Evolutionary conservation across 768 basidiomycete species (phyloP).

Genomic region (Boletus vinaceobasis): DNA sequence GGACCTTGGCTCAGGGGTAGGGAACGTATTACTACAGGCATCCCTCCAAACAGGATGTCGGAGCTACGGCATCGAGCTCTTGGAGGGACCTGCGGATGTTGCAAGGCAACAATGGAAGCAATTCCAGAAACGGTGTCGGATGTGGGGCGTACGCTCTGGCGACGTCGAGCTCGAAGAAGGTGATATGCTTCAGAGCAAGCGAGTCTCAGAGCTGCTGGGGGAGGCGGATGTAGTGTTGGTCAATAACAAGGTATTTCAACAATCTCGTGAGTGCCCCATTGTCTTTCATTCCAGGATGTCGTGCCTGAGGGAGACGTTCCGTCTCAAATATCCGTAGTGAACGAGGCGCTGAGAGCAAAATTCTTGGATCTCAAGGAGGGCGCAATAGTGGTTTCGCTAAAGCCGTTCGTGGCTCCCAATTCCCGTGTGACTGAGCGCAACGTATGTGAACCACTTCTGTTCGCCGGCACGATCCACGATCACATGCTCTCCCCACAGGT

Average conservation of each 20-base stretch:
- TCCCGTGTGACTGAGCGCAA: constrained; percentile 84
- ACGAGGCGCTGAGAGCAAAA: constrained; percentile 80
- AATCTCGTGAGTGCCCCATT: constrained; percentile 53
- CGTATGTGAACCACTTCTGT: constrained; percentile 38
- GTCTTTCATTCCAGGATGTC: not conserved
- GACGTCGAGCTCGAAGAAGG: constrained; percentile 79
- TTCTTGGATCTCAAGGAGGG: constrained; percentile 95
- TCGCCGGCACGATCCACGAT: not conserved
- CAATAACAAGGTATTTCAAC: constrained; percentile 82
- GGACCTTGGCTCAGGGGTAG: constrained; percentile 85
- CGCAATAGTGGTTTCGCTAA: constrained; percentile 83
- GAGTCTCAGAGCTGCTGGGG: constrained; percentile 66
- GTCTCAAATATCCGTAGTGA: constrained; percentile 49
- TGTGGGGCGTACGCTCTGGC: constrained; percentile 87
- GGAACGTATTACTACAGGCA: constrained; percentile 79
- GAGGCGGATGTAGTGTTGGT: constrained; percentile 90
- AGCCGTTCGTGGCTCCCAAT: constrained; percentile 76
- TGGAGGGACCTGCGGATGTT: constrained; percentile 76
- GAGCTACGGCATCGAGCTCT: constrained; percentile 78
- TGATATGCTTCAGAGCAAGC: constrained; percentile 71
- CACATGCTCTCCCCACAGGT: constrained; percentile 39
- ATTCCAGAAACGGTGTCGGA: constrained; percentile 69
- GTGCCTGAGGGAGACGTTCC: not conserved
- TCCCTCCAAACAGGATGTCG: constrained; percentile 75
- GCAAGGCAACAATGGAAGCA: constrained; percentile 74